These are phyloP conservation scores for Eucalyptus cladocalyx DNA, from an alignment of 345 rosid species.

Conservation along the genomic window DNA sequence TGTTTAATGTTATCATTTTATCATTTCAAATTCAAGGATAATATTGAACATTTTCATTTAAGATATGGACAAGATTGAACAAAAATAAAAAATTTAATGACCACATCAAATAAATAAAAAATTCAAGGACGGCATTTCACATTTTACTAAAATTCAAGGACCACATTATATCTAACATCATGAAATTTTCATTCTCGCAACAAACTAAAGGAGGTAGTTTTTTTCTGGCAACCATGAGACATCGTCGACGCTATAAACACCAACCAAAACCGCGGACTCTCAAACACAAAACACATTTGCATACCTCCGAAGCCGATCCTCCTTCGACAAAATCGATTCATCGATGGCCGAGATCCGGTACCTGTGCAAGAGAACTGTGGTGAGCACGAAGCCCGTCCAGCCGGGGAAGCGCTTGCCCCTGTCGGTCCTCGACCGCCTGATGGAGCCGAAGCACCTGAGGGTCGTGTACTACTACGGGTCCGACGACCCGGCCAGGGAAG, in stretches of 20 bases:
- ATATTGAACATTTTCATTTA: too few relatives aligned
- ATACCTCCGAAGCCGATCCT: neutral
- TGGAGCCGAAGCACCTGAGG: constrained; percentile 48
- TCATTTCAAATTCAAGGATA: accelerated
- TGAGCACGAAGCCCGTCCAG: constrained; percentile 51
- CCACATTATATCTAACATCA: accelerated
- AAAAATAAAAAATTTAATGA: accelerated
- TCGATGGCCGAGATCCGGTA: constrained; percentile 15
- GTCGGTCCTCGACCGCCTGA: constrained; percentile 50
- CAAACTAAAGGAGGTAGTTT: neutral
- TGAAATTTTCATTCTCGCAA: neutral
- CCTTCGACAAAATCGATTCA: neutral
- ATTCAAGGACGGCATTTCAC: accelerated
- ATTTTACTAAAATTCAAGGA: too few relatives aligned
- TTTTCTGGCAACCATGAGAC: neutral
- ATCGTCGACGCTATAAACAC: neutral
- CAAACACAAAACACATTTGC: neutral
- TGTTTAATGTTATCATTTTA: accelerated
- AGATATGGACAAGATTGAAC: accelerated
- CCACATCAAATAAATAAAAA: accelerated
- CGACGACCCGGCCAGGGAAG: neutral
- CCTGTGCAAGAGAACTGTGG: constrained; percentile 53
- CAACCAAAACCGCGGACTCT: neutral
- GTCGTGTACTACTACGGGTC: constrained; percentile 40
- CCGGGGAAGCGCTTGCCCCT: constrained; percentile 16